A percentile compares a stretch with the other conserved stretches of the same genome.
Evolutionary conservation across 78 protist genomes (phyloP).

Genomic region (Polysphondylium violaceum): DNA sequence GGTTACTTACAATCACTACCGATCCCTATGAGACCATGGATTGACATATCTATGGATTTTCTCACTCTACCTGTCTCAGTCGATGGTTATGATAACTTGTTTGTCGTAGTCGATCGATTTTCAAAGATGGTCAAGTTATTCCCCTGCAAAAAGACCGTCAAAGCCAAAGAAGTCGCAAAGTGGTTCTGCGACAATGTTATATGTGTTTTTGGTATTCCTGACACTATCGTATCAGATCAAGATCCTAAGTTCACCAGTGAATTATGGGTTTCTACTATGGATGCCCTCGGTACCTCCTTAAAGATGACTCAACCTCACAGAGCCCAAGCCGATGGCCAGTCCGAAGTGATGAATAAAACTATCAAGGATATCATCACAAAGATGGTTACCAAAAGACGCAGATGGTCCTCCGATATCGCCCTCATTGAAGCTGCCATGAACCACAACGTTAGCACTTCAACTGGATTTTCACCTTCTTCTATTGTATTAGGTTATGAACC

Average conservation of each 20-base stretch:
- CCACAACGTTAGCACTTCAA: neutral
- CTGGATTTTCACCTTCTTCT: neutral
- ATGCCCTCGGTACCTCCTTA: neutral
- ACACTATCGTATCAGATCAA: constrained; percentile 7
- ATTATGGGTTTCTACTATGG: neutral
- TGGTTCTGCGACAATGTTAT: neutral
- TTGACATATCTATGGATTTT: constrained; percentile 23
- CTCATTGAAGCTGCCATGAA: neutral
- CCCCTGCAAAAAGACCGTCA: neutral
- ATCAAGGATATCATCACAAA: neutral
- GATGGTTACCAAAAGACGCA: too few relatives aligned
- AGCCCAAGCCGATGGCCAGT: constrained; percentile 8
- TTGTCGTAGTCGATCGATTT: constrained; percentile 16
- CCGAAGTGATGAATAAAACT: neutral
- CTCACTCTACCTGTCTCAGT: neutral
- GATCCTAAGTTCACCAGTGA: constrained; percentile 22
- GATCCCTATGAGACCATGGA: neutral
- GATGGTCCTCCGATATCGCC: too few relatives aligned
- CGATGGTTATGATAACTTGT: neutral
- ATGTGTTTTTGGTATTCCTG: constrained; percentile 2
- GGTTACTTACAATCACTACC: neutral
- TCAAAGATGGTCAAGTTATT: neutral
- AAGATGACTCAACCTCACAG: neutral
- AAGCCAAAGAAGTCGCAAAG: neutral
- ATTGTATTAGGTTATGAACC: constrained; percentile 16